These are phyloP conservation scores for Euphorbia celastroides DNA, from an alignment of 441 rosid species.

Conservation along the genomic window DNA sequence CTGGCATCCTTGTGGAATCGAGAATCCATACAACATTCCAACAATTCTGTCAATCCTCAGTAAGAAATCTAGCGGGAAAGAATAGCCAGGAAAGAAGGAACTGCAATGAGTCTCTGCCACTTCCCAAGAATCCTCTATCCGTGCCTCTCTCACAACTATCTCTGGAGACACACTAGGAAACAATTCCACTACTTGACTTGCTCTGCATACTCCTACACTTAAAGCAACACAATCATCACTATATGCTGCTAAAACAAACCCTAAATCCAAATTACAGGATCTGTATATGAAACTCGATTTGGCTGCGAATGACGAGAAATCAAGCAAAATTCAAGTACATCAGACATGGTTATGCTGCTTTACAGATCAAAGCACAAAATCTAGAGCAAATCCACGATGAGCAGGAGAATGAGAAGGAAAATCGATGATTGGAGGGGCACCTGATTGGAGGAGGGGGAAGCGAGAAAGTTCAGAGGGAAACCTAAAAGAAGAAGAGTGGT, in stretches of 20 bases:
- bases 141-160: constrained; percentile 84
- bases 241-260: neutral
- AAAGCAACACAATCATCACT: constrained; percentile 5
- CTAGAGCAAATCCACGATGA: too few species aligned
- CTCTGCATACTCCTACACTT: constrained; percentile 56
- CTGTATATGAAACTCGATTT: neutral
- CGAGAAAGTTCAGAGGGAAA: constrained; percentile 25
- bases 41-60: constrained; percentile 72
- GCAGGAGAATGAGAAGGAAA: neutral
- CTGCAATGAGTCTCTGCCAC: constrained; percentile 95
- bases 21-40: constrained; percentile 66
- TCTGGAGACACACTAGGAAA: constrained; percentile 67
- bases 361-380: too few species aligned
- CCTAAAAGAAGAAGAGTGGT: constrained; percentile 20
- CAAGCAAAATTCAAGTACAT: too few species aligned
- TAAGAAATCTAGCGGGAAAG: constrained; percentile 77
- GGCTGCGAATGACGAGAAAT: neutral
- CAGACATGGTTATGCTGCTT: too few species aligned
- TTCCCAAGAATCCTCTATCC: constrained; percentile 91
- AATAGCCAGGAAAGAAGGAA: constrained; percentile 72
- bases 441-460: constrained; percentile 33
- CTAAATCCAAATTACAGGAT: neutral
- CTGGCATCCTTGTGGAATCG: constrained; percentile 59
- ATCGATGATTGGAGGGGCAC: constrained; percentile 30
- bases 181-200: constrained; percentile 70